Percentiles rank a stretch among this genome's conserved stretches.
These are phyloP conservation scores for Pseudogymnoascus sp. DNA, from an alignment of 2,329 filamentous ascomycete species.

Conservation along the genomic window DNA sequence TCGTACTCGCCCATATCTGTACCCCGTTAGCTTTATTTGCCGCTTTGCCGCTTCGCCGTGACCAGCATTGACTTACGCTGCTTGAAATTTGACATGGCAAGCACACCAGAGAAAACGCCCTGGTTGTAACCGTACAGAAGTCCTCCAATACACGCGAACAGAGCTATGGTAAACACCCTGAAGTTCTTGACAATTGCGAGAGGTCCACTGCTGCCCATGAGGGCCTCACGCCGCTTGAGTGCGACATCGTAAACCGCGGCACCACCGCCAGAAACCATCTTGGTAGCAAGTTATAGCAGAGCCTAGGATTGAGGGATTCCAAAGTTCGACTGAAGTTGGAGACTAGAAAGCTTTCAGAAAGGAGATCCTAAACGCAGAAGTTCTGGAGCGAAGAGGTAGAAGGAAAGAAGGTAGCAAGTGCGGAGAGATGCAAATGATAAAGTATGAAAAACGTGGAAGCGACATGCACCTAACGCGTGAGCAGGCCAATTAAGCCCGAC, in stretches of 20 bases:
- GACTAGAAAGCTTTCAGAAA: not conserved
- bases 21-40: constrained; percentile 18
- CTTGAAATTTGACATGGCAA: constrained; percentile 49
- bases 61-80: constrained; percentile 32
- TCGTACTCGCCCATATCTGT: constrained; percentile 51
- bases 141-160: constrained; percentile 57
- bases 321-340: not conserved
- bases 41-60: constrained; percentile 26
- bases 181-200: constrained; percentile 51
- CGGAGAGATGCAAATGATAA: not conserved
- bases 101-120: constrained; percentile 67
- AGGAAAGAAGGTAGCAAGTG: not conserved
- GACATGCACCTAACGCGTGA: not conserved
- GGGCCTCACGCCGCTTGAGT: constrained; percentile 42
- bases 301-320: not conserved
- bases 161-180: constrained; percentile 52
- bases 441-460: not conserved
- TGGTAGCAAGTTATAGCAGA: constrained; percentile 9
- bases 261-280: constrained; percentile 24
- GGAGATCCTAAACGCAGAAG: not conserved
- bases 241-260: constrained; percentile 44
- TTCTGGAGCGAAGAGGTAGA: not conserved
- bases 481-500: not conserved
- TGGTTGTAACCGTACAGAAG: constrained; percentile 59
- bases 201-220: constrained; percentile 47